phyloP scores from a whole-genome alignment of 768 basidiomycete species.

The Macrolepiota albuminosa region DNA sequence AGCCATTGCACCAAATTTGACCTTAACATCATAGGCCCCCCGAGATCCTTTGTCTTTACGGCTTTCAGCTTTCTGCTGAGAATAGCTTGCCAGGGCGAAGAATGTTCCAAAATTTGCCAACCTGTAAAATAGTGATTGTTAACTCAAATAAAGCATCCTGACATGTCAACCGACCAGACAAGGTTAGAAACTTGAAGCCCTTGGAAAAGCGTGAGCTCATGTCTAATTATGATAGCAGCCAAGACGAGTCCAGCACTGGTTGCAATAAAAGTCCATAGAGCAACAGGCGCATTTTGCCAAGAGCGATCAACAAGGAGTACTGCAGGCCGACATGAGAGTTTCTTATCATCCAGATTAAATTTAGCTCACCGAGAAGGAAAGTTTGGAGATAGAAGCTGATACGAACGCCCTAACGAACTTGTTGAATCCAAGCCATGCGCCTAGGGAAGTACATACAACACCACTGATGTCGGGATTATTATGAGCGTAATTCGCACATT shows the following conservation, averaged over 20 bases:
- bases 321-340: conserved; percentile 4
- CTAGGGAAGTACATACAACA: conserved; percentile 16
- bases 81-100: conserved; percentile 36
- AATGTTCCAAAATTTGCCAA: conserved; percentile 39
- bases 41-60: not conserved
- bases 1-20: conserved; percentile 33
- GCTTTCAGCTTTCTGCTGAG: conserved; percentile 29
- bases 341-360: not conserved
- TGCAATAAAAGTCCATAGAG: conserved; percentile 39
- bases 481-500: conserved; percentile 15
- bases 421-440: not conserved
- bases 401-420: conserved; percentile 26
- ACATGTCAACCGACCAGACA: conserved; percentile 28
- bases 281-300: conserved; percentile 33
- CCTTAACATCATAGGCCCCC: conserved; percentile 23
- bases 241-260: conserved; percentile 36
- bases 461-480: conserved; percentile 32
- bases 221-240: conserved; percentile 30
- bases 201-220: conserved; percentile 33
- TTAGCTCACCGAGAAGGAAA: conserved; percentile 19
- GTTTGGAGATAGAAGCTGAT: conserved; percentile 27
- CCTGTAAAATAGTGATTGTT: conserved; percentile 16
- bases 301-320: conserved; percentile 38
- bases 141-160: not conserved
- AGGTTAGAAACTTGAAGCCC: conserved; percentile 36